Base-by-base conservation (phyloP, 108 stramenopile species). In the Nitzschia palea region DNA sequence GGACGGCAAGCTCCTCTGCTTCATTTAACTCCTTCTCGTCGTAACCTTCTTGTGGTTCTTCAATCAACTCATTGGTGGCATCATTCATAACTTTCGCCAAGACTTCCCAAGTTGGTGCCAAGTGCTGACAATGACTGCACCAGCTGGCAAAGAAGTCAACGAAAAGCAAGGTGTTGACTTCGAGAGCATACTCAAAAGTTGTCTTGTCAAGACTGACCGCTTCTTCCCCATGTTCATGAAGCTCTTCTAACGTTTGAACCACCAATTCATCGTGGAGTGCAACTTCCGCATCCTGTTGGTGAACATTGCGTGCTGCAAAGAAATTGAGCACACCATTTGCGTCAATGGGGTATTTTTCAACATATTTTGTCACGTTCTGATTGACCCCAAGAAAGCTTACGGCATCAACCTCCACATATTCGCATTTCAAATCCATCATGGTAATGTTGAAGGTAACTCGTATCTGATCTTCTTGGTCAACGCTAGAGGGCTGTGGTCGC, bases 361-460 rank as follows among this genome's bases (percentile, higher is more conserved):
- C 85, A 56, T 95, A 87, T 48, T 85, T 80, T 17, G 95, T 96
- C 10, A 97, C 89, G 74, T 98, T 97, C 68, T 94, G 89, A 77
- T 96, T 84, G 4, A 86, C 93, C 35, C 97, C 97, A 65, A 93
- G 45, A 1, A 88, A 74, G 28, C 78, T 83, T 0, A 91, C 86
- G 15, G 76, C 88, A 54, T 93, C 92, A 27, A 96, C 78, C 5
- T 86, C 81, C 45, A 90, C 86, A 63, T 57, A 93, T 9, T 94
- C 91, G 61, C 95, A 96, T 65, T 71, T 80, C 23, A 96, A 67
- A 79, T 91, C 91, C 84, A 92, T 82, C 86, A 92, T 88, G 57
- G 95, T 96, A 25, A 96, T 89, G 62, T 96, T 94, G 79, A 96
- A 93, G 45, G 94, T 89, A 25, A 93, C 86, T 4, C 83, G 79